Evolutionary conservation across 176 grass and related monocot species (phyloP), one percentile per base, ranked within the genome.

Genomic region (Otatea glauca): DNA sequence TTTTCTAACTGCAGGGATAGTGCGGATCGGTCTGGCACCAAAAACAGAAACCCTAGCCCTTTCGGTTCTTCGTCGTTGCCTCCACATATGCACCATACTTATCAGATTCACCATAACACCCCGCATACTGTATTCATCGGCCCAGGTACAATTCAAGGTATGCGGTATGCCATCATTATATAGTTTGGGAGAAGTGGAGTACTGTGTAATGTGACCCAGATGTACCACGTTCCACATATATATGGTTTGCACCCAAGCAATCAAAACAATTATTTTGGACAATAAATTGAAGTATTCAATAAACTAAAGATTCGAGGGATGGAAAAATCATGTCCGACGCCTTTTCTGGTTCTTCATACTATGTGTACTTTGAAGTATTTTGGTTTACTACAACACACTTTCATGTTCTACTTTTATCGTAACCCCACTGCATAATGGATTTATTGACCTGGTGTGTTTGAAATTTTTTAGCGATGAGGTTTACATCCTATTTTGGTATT

Each of bases 181-280:
- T 2, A 79, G 29, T 50, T 35, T 48, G 25, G 42, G 38, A 77
- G 39, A 76, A 71, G n/a, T 47, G 34, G 53, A 58, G 54, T 77
- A 77, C 38, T 16, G 23, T 18, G 32, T 21, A 70, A n/a, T 7
- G 13, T 5, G 37, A 25, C 41, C 37, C 13, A 77, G 75, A 77
- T 61, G 75, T 61, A 61, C 54, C 35, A 1, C 23, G 17, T 77
- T 56, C 74, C 38, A 77, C 55, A 32, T 9, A 73, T 51, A 4
- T 7, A 47, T 48, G 68, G 12, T 71, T 45, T 44, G n/a, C 10
- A 71, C 17, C 66, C 5, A 41, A 76, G 55, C 14, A 38, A 62
- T 44, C n/a, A 64, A 64, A 64, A 27, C 42, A 78, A 63, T 65
- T 15, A 78, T 5, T 73, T 50, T 73, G 14, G 45, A 29, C n/a